Evolutionary conservation across 306 rosid species (phyloP).

Genomic region (Citrullus amarus): DNA sequence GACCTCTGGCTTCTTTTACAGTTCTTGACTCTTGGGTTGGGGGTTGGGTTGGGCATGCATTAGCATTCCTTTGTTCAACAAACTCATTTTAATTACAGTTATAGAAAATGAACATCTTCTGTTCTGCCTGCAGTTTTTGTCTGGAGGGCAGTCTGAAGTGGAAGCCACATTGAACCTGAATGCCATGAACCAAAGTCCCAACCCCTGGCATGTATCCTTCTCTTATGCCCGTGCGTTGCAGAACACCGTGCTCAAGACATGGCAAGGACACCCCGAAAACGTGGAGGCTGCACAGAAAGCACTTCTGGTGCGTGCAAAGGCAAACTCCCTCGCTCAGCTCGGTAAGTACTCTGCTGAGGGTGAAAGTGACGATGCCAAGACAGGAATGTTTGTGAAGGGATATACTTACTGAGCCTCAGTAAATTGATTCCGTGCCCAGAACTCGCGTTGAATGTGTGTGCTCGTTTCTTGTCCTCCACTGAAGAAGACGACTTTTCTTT

Average conservation of each 20-base stretch:
- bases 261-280: conserved; percentile 87
- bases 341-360: conserved; percentile 85
- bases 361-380: conserved; percentile 76
- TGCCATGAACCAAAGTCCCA: conserved; percentile 97
- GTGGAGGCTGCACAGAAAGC: conserved; percentile 68
- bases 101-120: background rate
- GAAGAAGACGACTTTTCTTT: background rate
- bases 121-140: conserved; percentile 50
- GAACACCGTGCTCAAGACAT: conserved; percentile 82
- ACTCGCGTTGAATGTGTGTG: background rate
- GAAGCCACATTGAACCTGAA: conserved; percentile 86
- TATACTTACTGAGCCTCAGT: conserved; percentile 50
- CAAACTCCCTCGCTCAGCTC: conserved; percentile 91
- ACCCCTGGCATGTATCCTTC: conserved; percentile 99
- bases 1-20: background rate
- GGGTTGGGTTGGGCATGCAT: background rate
- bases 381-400: conserved; percentile 90
- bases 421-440: background rate
- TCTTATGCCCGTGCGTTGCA: conserved; percentile 96
- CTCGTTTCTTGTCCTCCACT: background rate
- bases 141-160: conserved; percentile 95
- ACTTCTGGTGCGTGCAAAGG: conserved; percentile 86
- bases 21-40: background rate
- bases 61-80: background rate
- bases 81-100: background rate